These are phyloP conservation scores for Boletus pseudo-olivaceus DNA, from an alignment of 768 basidiomycete genomes.

Conservation along the genomic window DNA sequence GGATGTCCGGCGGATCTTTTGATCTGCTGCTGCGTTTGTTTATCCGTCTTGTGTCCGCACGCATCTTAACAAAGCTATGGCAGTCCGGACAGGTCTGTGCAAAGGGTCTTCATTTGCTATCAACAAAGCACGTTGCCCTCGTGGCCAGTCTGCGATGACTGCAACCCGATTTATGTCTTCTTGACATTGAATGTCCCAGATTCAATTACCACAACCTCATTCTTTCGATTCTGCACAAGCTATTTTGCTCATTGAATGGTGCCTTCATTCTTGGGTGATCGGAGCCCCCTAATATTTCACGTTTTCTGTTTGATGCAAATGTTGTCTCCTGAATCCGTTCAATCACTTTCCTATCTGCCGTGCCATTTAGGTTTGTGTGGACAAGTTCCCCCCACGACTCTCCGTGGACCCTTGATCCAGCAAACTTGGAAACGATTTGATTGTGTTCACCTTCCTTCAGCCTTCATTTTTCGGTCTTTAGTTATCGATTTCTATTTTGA, in stretches of 20 bases:
- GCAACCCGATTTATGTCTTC: constrained; percentile 8
- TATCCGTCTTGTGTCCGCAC: constrained; percentile 21
- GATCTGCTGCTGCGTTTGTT: constrained; percentile 14
- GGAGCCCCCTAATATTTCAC: constrained; percentile 1
- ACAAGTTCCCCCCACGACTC: constrained; percentile 4
- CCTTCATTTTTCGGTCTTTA: constrained; percentile 9
- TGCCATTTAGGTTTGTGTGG: constrained; percentile 6
- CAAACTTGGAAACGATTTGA: background rate
- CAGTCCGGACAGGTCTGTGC: constrained; percentile 9
- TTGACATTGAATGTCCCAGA: constrained; percentile 6
- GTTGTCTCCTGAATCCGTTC: constrained; percentile 1
- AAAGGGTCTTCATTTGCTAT: constrained; percentile 15
- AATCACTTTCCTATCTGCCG: constrained; percentile 2
- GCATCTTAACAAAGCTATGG: constrained; percentile 11
- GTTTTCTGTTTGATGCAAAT: constrained; percentile 5
- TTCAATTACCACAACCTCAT: constrained; percentile 5
- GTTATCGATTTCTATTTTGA: constrained; percentile 8
- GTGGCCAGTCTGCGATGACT: constrained; percentile 10
- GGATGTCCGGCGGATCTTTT: constrained; percentile 20
- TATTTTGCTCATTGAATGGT: constrained; percentile 7
- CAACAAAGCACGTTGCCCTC: constrained; percentile 18
- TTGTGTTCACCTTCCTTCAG: constrained; percentile 7
- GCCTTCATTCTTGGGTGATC: constrained; percentile 10
- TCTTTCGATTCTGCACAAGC: constrained; percentile 7
- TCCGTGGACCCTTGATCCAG: constrained; percentile 18